Conservation (phyloP, 129 eudicot genomes). For the Ambrosia artemisiifolia region DNA sequence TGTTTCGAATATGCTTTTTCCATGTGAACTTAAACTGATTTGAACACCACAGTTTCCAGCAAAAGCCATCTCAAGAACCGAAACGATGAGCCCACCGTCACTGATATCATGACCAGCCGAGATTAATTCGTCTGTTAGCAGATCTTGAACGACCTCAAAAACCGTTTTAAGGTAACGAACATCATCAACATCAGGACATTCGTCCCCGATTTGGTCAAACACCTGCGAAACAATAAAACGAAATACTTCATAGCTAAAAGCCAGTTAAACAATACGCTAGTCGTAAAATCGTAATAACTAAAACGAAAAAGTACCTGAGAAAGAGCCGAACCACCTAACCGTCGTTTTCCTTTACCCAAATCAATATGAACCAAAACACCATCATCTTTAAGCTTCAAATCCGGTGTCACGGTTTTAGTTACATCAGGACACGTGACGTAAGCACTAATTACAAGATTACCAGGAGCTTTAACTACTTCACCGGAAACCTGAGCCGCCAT, state of each 20-base stretch:
- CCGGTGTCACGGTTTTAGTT: conserved; percentile 90
- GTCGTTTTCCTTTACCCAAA: conserved; percentile 77
- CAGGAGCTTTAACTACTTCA: conserved; percentile 96
- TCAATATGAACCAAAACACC: conserved; percentile 77
- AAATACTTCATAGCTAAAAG: not conserved
- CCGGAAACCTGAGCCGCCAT: conserved; percentile 89
- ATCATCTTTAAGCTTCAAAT: conserved; percentile 75
- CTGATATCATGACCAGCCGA: conserved; percentile 94
- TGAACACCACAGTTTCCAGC: conserved; percentile 81
- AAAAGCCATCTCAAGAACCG: conserved; percentile 88
- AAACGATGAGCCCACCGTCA: conserved; percentile 81
- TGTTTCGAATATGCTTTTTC: conserved; percentile 45
- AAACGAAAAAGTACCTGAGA: conserved; percentile 39
- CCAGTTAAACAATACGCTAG: not conserved
- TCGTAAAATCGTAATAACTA: not conserved
- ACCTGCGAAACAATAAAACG: conserved; percentile 30
- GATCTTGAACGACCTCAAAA: conserved; percentile 75
- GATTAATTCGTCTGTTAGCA: conserved; percentile 55
- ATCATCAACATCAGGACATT: conserved; percentile 83
- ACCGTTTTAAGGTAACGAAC: conserved; percentile 66
- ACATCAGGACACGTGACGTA: conserved; percentile 90
- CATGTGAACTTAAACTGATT: conserved; percentile 49
- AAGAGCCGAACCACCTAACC: conserved; percentile 87
- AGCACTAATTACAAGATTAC: conserved; percentile 85
- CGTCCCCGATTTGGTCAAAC: conserved; percentile 87